Evolutionary conservation across 2,329 filamentous ascomycete species (phyloP).

Genomic region (Ascochyta pisi): DNA sequence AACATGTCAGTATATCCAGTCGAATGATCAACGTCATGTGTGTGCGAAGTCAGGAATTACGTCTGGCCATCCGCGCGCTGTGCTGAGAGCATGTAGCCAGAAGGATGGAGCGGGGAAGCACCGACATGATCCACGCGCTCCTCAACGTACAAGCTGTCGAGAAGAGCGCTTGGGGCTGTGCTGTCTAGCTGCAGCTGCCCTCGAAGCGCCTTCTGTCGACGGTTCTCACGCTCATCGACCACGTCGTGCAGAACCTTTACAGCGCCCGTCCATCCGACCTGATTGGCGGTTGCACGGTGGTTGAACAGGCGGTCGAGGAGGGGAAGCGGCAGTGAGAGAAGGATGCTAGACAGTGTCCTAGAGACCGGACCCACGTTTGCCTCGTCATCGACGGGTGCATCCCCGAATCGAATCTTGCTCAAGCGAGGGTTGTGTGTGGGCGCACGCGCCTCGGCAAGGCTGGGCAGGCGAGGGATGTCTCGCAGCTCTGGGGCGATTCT

Average conservation of each 20-base stretch:
- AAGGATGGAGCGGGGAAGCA: slow-evolving; percentile 43
- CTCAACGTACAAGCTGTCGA: slow-evolving; percentile 41
- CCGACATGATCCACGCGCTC: slow-evolving; percentile 49
- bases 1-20: slow-evolving; percentile 17
- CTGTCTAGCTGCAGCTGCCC: slow-evolving; percentile 34
- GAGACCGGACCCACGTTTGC: slow-evolving; percentile 50
- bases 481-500: slow-evolving; percentile 54
- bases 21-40: slow-evolving; percentile 12
- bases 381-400: slow-evolving; percentile 59
- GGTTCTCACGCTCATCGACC: slow-evolving; percentile 53
- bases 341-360: slow-evolving; percentile 67
- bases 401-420: slow-evolving; percentile 74
- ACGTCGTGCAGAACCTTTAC: slow-evolving; percentile 51
- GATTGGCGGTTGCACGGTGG: slow-evolving; percentile 61
- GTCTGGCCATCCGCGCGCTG: slow-evolving; percentile 18
- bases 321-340: slow-evolving; percentile 74
- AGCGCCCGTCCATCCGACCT: slow-evolving; percentile 50
- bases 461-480: slow-evolving; percentile 58
- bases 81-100: slow-evolving; percentile 45
- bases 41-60: slow-evolving; percentile 1
- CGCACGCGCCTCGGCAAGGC: slow-evolving; percentile 43
- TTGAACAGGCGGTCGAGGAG: slow-evolving; percentile 71
- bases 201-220: slow-evolving; percentile 44
- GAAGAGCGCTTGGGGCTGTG: slow-evolving; percentile 24
- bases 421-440: slow-evolving; percentile 60